Percentiles rank a stretch among this genome's conserved stretches.
phyloP scores from a whole-genome alignment of 169 alveolate species.

The Miamiensis avidus region DNA sequence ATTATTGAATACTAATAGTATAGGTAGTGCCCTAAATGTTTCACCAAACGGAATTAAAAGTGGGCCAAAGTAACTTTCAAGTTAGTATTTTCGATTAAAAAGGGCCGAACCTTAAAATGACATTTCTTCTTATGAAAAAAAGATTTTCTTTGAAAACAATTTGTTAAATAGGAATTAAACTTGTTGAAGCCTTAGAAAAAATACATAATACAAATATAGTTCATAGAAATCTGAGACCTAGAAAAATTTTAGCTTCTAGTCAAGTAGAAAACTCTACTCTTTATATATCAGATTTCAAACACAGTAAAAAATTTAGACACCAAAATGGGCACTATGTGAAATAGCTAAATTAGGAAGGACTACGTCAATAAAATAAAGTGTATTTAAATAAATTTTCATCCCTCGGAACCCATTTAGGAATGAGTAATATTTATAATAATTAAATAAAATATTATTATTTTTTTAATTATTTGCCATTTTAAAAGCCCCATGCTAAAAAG shows the following conservation, averaged over 20 bases:
- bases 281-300: not conserved
- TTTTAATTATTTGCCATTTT: too few species aligned
- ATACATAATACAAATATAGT: not conserved
- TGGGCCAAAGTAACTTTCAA: not conserved
- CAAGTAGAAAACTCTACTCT: not conserved
- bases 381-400: not conserved
- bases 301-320: not conserved
- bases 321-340: not conserved
- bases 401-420: not conserved
- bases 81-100: not conserved
- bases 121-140: not conserved
- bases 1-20: not conserved
- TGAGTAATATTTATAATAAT: not conserved
- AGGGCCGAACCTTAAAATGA: not conserved
- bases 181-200: not conserved
- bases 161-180: not conserved
- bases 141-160: not conserved
- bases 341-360: not conserved
- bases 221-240: not conserved
- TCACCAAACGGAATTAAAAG: not conserved
- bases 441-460: too few species aligned
- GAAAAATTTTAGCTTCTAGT: not conserved
- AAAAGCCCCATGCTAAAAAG: not conserved
- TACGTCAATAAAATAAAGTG: not conserved
- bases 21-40: not conserved